Base-by-base conservation (phyloP, 305 asterid genomes). In the Andrographis paniculata region DNA sequence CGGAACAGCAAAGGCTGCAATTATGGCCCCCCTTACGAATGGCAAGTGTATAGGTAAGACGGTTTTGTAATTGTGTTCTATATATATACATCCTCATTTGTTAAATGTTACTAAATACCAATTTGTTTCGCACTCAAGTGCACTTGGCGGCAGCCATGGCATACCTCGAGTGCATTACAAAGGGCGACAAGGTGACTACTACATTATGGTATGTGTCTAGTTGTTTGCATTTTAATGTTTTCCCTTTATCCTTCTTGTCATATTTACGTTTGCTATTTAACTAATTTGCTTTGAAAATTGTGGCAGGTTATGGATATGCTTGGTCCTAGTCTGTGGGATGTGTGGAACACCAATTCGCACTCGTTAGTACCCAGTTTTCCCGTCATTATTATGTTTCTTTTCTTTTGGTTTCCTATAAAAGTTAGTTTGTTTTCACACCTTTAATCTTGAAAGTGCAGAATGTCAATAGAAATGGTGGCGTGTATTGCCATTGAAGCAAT, bases 291-390 rank as follows among this genome's bases (percentile, higher is more conserved):
- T 36, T 42, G 22, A 28, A 14, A n/a, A 39, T 59, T 4, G 55
- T 64, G 58, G 50, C 80, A 80, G 91, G 85, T 79, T 35, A 76
- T 79, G 89, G 89, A 76, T 58, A 71, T 73, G 65, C 82, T 79
- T 42, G 89, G 89, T 28, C 89, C 89, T 17, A 79, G 85, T 62
- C 68, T 79, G 19, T 76, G 79, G 75, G 89, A 79, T 61, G 78
- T 79, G 31, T 79, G 85, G 89, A 71, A 70, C 48, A 69, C 62
- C 39, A 72, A 66, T 38, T 69, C 80, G 15, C 71, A 73, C 58
- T 55, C 70, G 89, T 79, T 5, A 69, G 72, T 55, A 31, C 27
- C 46, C 21, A n/a, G n/a, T n/a, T 42, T 43, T 35, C 14, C 6
- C 20, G 14, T 8, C 13, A 49, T 2, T 23, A 39, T 23, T 3